Conservation (phyloP, 2,329 filamentous ascomycete genomes). For the Penicillium hordei region DNA sequence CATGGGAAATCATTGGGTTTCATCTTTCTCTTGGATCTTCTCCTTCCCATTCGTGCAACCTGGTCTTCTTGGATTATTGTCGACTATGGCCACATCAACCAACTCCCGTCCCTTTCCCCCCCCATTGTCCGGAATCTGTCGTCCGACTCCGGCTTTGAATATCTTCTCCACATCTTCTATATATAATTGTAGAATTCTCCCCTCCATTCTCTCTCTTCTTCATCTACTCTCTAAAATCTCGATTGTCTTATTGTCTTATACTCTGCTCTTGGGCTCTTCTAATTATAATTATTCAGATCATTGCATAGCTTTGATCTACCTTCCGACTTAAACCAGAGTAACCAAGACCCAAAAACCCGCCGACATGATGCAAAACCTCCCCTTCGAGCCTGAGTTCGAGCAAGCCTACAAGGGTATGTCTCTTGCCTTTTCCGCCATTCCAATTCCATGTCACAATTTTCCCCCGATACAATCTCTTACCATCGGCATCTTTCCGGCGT, state of each 20-base stretch:
- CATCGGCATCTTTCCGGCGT: slow-evolving; percentile 23
- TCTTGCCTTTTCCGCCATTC: neutral
- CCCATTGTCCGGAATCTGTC: slow-evolving; percentile 21
- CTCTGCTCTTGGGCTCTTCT: slow-evolving; percentile 15
- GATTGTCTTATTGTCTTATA: slow-evolving; percentile 1
- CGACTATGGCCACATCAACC: slow-evolving; percentile 8
- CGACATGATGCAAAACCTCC: slow-evolving; percentile 73
- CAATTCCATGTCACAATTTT: neutral
- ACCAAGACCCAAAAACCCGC: slow-evolving; percentile 8
- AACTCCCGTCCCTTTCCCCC: slow-evolving; percentile 10
- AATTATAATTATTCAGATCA: slow-evolving; percentile 1
- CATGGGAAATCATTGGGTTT: slow-evolving; percentile 8
- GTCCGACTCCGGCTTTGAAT: slow-evolving; percentile 36
- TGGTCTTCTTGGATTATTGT: slow-evolving; percentile 8
- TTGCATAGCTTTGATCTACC: slow-evolving; percentile 7
- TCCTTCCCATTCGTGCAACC: slow-evolving; percentile 15
- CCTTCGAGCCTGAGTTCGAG: slow-evolving; percentile 93
- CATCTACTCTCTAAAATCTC: slow-evolving; percentile 7
- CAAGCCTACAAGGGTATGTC: slow-evolving; percentile 89
- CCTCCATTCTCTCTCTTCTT: slow-evolving; percentile 17
- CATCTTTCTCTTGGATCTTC: neutral
- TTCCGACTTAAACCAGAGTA: slow-evolving; percentile 1
- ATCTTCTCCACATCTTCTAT: slow-evolving; percentile 12
- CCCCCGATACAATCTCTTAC: neutral
- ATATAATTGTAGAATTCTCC: slow-evolving; percentile 27